A percentile compares a stretch with the other conserved stretches of the same genome.
These are phyloP conservation scores for Amaranthus palmeri DNA, from an alignment of 148 eudicot species.

Conservation along the genomic window DNA sequence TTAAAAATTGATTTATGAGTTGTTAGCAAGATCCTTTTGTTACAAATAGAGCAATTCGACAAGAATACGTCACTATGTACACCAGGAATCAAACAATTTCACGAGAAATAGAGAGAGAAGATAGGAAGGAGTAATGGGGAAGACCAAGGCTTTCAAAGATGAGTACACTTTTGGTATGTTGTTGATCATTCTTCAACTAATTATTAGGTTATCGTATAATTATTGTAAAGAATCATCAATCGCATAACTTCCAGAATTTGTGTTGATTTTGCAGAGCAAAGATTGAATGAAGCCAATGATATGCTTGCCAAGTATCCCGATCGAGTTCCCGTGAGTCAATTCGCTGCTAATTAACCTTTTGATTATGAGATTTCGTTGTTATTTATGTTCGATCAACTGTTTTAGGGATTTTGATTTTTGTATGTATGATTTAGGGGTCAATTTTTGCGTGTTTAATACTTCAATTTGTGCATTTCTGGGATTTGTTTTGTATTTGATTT, in stretches of 20 bases:
- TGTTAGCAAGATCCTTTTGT: neutral
- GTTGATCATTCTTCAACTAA: neutral
- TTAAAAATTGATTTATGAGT: neutral
- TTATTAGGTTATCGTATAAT: neutral
- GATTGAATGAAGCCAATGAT: conserved; percentile 56
- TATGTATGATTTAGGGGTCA: neutral
- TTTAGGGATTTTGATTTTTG: neutral
- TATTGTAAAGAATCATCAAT: too few species aligned
- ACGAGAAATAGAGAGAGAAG: conserved; percentile 2
- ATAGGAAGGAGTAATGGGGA: conserved; percentile 35
- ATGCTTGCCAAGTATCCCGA: conserved; percentile 83
- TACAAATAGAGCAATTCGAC: neutral
- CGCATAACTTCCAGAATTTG: too few species aligned
- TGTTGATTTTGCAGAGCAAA: conserved; percentile 48
- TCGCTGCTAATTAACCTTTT: neutral
- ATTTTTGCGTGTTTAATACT: neutral
- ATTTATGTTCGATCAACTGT: neutral
- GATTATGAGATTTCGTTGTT: neutral
- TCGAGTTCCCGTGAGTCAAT: conserved; percentile 63
- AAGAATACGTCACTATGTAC: neutral
- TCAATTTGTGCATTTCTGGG: neutral
- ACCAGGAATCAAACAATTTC: neutral
- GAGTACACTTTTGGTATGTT: conserved; percentile 48
- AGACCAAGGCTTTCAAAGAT: conserved; percentile 52
- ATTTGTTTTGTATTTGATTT: conserved; percentile 1